Evolutionary conservation across 805 yeast genomes (phyloP), one percentile per base, ranked within the genome.

Genomic region (Lachancea sp.): DNA sequence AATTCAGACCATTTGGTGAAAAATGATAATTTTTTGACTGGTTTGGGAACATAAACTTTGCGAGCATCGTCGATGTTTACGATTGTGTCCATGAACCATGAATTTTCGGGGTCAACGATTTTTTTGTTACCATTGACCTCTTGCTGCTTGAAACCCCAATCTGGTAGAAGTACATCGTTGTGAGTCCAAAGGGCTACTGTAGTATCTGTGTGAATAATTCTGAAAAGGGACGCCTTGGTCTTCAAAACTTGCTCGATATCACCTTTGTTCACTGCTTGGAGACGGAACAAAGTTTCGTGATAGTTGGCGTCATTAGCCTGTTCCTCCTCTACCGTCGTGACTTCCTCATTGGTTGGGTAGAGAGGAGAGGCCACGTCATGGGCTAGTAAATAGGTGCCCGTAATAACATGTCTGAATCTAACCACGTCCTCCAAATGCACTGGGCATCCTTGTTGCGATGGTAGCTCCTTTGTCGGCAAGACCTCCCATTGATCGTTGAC

Each of bases 301-400:
- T 65, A 80, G 50, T 77, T 69, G 1, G 63, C 62, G 15, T 70
- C 72, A 24, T 65, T 63, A 5, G 84, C 84, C 9, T 63, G 70
- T 38, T 84, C 95, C 22, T 67, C 70, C 34, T 71, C 59, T 12
- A 79, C 79, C 32, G 94, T 78, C 2, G 92, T 83, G 53, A 92
- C 83, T 67, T 92, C 98, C 65, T 88, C 96, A 55, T 89, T 84
- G n/a, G 96, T 84, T 42, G 97, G 83, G 55, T 66, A 82, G 47
- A 81, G 69, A 21, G 98, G 97, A 2, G 97, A 92, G 2, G 96
- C 96, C 41, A 92, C 97, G 60, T 90, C 97, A 58, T 92, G 98
- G 16, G 97, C 77, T 54, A 87, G 72, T 50, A 92, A 67, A 52
- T 67, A 82, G 8, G 95, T 83, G 39, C 86, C 75, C 1, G 97